These are phyloP conservation scores for Ambrosia artemisiifolia DNA, from an alignment of 129 eudicot genomes.

Conservation along the genomic window DNA sequence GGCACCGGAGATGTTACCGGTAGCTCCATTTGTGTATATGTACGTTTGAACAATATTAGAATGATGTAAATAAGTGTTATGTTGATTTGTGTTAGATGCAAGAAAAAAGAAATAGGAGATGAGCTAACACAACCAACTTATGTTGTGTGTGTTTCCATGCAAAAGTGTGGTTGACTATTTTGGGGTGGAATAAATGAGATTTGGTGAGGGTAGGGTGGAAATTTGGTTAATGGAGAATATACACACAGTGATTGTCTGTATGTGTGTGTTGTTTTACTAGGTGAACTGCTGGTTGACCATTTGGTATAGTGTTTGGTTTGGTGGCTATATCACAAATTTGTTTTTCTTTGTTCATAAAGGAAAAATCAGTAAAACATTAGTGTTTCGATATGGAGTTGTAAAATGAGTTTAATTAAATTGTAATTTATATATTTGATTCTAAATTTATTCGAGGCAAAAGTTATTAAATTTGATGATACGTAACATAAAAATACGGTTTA, in stretches of 20 bases:
- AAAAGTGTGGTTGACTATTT: conserved; percentile 34
- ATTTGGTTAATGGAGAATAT: conserved; percentile 20
- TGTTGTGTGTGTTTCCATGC: conserved; percentile 31
- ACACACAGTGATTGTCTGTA: conserved; percentile 6
- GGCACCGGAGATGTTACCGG: conserved; percentile 46
- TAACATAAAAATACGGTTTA: too few relatives aligned
- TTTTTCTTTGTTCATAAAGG: neutral
- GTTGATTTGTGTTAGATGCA: conserved; percentile 19
- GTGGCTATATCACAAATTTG: conserved; percentile 21
- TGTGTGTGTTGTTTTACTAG: conserved; percentile 39
- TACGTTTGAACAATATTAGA: conserved; percentile 10
- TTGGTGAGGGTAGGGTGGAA: conserved; percentile 52
- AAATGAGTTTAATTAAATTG: neutral
- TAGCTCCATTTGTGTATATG: conserved; percentile 49
- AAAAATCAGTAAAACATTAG: neutral
- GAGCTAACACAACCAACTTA: conserved; percentile 75
- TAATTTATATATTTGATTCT: neutral
- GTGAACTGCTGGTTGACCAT: conserved; percentile 69
- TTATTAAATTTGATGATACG: too few relatives aligned
- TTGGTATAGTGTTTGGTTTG: conserved; percentile 33
- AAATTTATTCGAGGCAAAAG: too few relatives aligned
- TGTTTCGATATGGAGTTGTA: neutral
- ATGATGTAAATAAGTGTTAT: conserved; percentile 26
- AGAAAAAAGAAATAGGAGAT: conserved; percentile 43
- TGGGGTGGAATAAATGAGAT: conserved; percentile 24